phyloP scores from a whole-genome alignment of 1,284 basidiomycete genomes.

The Cutaneotrichosporon arboriforme region DNA sequence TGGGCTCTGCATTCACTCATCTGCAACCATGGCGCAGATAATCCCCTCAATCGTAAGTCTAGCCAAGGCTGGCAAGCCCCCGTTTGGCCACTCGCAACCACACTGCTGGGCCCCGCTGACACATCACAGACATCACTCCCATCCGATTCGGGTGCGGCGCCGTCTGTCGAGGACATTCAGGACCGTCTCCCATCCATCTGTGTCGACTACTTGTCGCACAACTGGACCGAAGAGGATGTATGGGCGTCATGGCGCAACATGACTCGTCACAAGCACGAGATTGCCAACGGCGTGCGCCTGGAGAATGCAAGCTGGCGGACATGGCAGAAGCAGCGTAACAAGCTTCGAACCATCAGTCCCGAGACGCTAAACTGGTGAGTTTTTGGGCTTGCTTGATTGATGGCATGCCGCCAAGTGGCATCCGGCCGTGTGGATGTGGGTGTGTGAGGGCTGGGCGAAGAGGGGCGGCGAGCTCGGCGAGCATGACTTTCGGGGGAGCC shows the following conservation, averaged over 20 bases:
- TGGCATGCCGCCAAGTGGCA: not conserved
- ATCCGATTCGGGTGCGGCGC: conserved; percentile 44
- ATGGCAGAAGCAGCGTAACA: conserved; percentile 98
- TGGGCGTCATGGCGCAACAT: conserved; percentile 98
- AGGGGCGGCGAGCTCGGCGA: not conserved
- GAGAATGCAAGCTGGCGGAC: conserved; percentile 99
- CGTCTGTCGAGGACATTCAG: conserved; percentile 53
- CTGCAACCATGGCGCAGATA: conserved; percentile 41
- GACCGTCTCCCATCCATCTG: conserved; percentile 56
- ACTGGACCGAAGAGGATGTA: conserved; percentile 97
- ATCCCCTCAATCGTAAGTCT: conserved; percentile 40
- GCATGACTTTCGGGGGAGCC: too few relatives aligned
- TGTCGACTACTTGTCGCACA: conserved; percentile 71
- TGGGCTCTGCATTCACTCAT: too few relatives aligned
- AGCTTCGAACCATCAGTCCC: conserved; percentile 88
- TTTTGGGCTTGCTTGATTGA: not conserved
- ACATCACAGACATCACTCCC: conserved; percentile 43
- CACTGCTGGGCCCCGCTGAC: conserved; percentile 2
- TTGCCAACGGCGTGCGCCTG: conserved; percentile 86
- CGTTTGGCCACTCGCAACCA: not conserved
- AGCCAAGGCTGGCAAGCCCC: not conserved
- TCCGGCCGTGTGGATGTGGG: not conserved
- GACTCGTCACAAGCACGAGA: conserved; percentile 98
- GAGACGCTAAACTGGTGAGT: conserved; percentile 97
- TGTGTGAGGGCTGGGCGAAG: not conserved